A percentile compares a stretch with the other conserved stretches of the same genome.
Evolutionary conservation across 495 filamentous ascomycete species (phyloP).

Genomic region (Podospora fimiseda): DNA sequence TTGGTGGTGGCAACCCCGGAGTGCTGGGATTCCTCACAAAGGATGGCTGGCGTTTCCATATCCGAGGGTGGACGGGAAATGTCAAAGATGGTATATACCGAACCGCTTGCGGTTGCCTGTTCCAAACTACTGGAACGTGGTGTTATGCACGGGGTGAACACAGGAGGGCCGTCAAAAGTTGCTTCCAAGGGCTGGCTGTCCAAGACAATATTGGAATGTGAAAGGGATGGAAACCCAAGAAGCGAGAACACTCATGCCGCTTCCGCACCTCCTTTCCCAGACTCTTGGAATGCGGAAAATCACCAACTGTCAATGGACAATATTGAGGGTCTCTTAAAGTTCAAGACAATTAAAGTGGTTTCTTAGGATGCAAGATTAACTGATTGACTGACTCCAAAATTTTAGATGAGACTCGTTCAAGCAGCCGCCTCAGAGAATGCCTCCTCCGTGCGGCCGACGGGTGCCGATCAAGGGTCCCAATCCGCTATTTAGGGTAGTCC

Average conservation of each 20-base stretch:
- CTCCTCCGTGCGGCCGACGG: conserved; percentile 17
- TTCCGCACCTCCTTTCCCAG: conserved; percentile 15
- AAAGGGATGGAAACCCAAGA: neutral
- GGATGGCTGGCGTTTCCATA: conserved; percentile 12
- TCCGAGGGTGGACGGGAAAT: conserved; percentile 5
- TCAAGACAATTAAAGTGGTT: conserved; percentile 2
- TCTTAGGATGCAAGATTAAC: neutral
- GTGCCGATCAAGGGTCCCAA: conserved; percentile 18
- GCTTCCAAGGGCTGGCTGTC: neutral
- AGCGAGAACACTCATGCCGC: conserved; percentile 5
- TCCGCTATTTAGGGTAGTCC: conserved; percentile 62
- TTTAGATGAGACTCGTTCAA: conserved; percentile 6
- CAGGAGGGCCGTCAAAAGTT: neutral
- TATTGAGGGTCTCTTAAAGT: conserved; percentile 2
- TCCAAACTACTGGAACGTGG: conserved; percentile 17
- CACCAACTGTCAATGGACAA: conserved; percentile 4
- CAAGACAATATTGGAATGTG: conserved; percentile 18
- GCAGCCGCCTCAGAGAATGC: conserved; percentile 16
- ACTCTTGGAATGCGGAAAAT: conserved; percentile 18
- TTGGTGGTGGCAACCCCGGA: conserved; percentile 1
- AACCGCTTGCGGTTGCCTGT: conserved; percentile 11
- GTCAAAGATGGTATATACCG: conserved; percentile 17
- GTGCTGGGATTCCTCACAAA: conserved; percentile 12
- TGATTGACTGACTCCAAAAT: conserved; percentile 3
- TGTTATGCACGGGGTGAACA: conserved; percentile 7